phyloP scores from a whole-genome alignment of 345 rosid genomes.

The Lagerstroemia speciosa region DNA sequence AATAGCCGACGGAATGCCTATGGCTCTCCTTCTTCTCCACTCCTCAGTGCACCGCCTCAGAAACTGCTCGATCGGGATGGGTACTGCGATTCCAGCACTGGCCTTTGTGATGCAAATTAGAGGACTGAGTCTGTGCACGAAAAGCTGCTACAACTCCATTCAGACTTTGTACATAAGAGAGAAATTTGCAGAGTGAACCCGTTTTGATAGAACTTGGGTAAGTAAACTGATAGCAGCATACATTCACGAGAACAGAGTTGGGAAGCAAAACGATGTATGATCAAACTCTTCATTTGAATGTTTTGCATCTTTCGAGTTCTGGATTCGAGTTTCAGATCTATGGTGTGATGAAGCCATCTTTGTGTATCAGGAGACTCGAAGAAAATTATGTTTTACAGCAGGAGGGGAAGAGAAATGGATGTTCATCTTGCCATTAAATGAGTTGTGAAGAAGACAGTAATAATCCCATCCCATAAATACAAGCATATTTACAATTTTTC shows the following conservation, averaged over 20 bases:
- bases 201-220: not conserved
- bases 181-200: not conserved
- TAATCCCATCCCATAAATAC: too few relatives aligned
- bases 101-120: conserved; percentile 64
- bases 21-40: conserved; percentile 79
- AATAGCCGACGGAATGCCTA: conserved; percentile 74
- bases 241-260: not conserved
- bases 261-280: not conserved
- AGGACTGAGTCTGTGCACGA: not conserved
- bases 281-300: not conserved
- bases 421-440: too few relatives aligned
- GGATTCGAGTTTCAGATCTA: not conserved
- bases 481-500: too few relatives aligned
- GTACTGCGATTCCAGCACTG: conserved; percentile 56
- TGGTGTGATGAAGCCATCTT: too few relatives aligned
- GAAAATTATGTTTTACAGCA: too few relatives aligned
- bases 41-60: conserved; percentile 74
- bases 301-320: not conserved
- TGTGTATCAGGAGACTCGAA: too few relatives aligned
- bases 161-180: conserved; percentile 9
- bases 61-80: conserved; percentile 84
- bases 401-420: too few relatives aligned
- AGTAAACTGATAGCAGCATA: not conserved
- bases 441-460: too few relatives aligned
- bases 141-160: not conserved